phyloP scores from a whole-genome alignment of 441 rosid species.

The Adansonia gregorii region DNA sequence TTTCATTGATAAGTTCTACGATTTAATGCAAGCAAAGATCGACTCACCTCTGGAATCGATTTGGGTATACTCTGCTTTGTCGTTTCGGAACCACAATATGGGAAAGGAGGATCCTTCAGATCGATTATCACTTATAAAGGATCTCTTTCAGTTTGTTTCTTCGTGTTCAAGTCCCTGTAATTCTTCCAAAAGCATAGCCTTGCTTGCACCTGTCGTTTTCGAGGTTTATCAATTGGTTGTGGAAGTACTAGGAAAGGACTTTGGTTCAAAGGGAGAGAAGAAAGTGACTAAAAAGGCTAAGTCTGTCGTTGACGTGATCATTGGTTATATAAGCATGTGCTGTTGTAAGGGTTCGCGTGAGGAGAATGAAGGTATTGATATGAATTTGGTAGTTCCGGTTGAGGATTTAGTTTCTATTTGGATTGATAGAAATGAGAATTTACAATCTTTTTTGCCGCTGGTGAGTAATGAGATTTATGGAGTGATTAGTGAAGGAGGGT shows the following conservation, averaged over 20 bases:
- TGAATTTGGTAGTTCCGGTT: constrained; percentile 32
- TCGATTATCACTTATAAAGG: constrained; percentile 38
- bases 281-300: constrained; percentile 37
- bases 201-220: constrained; percentile 55
- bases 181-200: constrained; percentile 44
- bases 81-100: constrained; percentile 33
- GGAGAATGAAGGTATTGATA: constrained; percentile 28
- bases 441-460: constrained; percentile 46
- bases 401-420: constrained; percentile 47
- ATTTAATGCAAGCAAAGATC: constrained; percentile 47
- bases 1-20: constrained; percentile 36
- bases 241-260: constrained; percentile 35
- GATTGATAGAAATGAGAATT: constrained; percentile 35
- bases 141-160: constrained; percentile 48
- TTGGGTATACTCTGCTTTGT: constrained; percentile 52
- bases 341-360: constrained; percentile 35
- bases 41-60: constrained; percentile 59
- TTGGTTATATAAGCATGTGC: constrained; percentile 49
- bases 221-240: constrained; percentile 36
- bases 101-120: constrained; percentile 32
- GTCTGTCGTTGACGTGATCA: constrained; percentile 43
- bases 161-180: constrained; percentile 44
- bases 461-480: constrained; percentile 35
- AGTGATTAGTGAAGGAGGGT: constrained; percentile 32
- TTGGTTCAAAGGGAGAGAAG: constrained; percentile 40